Evolutionary conservation across 768 basidiomycete species (phyloP), one percentile per base, ranked within the genome.

Genomic region (Stropharia rugosoannulata): DNA sequence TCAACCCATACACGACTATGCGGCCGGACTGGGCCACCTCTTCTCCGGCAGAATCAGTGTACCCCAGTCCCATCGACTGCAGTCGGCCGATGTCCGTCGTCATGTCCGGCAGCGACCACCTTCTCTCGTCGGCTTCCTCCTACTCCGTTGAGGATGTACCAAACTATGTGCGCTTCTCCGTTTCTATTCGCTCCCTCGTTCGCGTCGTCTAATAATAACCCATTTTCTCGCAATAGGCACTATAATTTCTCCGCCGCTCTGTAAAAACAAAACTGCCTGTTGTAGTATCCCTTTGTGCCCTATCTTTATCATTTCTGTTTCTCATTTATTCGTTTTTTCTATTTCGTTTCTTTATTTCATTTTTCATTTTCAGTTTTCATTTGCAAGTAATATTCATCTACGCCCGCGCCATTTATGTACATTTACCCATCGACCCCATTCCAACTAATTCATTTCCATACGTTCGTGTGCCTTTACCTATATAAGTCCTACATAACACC

Each of bases 11-110:
- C 51, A 29, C 51, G 10, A 58, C 61, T 43, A 52, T 64, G 51
- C 51, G 56, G 42, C 13, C 59, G 9, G 66, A 67, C 29, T 65
- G 66, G 64, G 60, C 59, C 43, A 36, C 45, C 15, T 43, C 57
- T 5, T 62, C 64, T 4, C 55, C 66, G 18, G 49, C 54, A 6
- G 60, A 57, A 16, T 63, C 62, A 7, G 62, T 61, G 8, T 67
- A 65, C 40, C 27, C 63, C 7, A 65, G 63, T 36, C 62, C 66
- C 8, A 47, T 59, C n/a, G 64, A 65, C 40, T 62, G 49, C 51
- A 54, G 51, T 48, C 41, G 58, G 55, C 46, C 51, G 36, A 60
- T 62, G 8, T 43, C 59, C 22, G 56, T 54, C 16, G 57, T 59
- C n/a, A 53, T 62, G 43, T 39, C 22, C 45, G 49, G 45, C 45